Evolutionary conservation across 768 basidiomycete genomes (phyloP).

Genomic region (Dacryopinax primogenitus): DNA sequence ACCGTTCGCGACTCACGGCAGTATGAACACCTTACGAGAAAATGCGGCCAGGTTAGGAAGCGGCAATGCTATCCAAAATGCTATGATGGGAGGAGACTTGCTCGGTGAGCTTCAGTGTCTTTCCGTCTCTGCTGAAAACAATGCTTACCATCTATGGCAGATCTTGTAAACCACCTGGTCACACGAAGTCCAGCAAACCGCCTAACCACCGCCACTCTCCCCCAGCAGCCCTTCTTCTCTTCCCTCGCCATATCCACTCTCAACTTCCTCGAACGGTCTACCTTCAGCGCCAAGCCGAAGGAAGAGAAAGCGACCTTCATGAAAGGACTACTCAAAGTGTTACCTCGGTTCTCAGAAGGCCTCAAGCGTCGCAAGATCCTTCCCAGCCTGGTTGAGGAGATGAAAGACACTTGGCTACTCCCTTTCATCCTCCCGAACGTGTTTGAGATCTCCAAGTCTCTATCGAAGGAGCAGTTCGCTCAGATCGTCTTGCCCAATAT

Average conservation of each 20-base stretch:
- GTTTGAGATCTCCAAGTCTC: conserved; percentile 67
- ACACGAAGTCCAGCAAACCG: conserved; percentile 62
- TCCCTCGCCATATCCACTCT: conserved; percentile 91
- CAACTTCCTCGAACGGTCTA: conserved; percentile 90
- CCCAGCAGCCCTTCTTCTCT: conserved; percentile 83
- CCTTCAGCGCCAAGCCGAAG: conserved; percentile 81
- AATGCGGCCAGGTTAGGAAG: conserved; percentile 44
- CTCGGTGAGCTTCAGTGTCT: conserved; percentile 39
- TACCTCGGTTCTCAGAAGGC: conserved; percentile 78
- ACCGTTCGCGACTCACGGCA: conserved; percentile 77
- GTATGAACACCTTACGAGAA: conserved; percentile 51
- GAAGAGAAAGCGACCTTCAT: conserved; percentile 97
- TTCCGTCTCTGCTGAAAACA: background rate
- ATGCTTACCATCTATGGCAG: conserved; percentile 34
- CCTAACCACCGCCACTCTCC: conserved; percentile 66
- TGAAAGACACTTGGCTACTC: conserved; percentile 86
- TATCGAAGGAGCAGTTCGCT: conserved; percentile 72
- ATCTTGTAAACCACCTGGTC: conserved; percentile 64
- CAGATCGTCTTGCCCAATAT: conserved; percentile 69
- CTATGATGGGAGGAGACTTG: conserved; percentile 56
- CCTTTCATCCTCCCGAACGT: conserved; percentile 95
- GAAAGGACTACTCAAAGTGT: conserved; percentile 70
- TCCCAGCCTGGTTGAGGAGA: conserved; percentile 89
- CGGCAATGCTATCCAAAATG: conserved; percentile 38
- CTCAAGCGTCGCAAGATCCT: conserved; percentile 78